These are phyloP conservation scores for Candida chilensis DNA, from an alignment of 805 yeast genomes.

Conservation along the genomic window DNA sequence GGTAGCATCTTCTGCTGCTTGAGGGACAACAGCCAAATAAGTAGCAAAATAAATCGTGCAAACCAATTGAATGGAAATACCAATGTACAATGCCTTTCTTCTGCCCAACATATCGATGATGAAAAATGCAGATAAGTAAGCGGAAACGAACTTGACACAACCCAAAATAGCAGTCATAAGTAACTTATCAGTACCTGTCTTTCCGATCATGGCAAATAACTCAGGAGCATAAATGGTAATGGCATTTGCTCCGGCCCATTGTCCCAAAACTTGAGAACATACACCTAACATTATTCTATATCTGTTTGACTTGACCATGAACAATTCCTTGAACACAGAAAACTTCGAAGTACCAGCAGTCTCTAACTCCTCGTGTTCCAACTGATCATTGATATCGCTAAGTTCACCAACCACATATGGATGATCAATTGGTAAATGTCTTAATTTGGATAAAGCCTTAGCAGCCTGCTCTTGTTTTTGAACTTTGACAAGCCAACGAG, in stretches of 20 bases:
- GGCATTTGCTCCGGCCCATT: slow-evolving; percentile 54
- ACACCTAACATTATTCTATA: slow-evolving; percentile 35
- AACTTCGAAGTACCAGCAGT: slow-evolving; percentile 11
- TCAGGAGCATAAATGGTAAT: slow-evolving; percentile 50
- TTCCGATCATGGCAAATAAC: slow-evolving; percentile 37
- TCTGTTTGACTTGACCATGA: slow-evolving; percentile 26
- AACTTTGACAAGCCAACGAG: slow-evolving; percentile 42
- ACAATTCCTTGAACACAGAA: slow-evolving; percentile 19
- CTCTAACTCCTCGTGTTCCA: slow-evolving; percentile 23
- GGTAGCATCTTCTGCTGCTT: slow-evolving; percentile 21
- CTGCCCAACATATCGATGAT: slow-evolving; percentile 46
- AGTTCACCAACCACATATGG: slow-evolving; percentile 42
- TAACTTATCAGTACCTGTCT: slow-evolving; percentile 25
- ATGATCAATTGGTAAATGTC: slow-evolving; percentile 35
- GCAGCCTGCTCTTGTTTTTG: slow-evolving; percentile 30
- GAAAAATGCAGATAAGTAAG: slow-evolving; percentile 42
- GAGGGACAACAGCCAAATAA: slow-evolving; percentile 34
- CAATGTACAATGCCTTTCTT: slow-evolving; percentile 36
- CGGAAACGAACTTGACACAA: slow-evolving; percentile 39
- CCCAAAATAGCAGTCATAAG: slow-evolving; percentile 46
- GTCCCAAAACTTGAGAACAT: slow-evolving; percentile 37
- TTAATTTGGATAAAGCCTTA: slow-evolving; percentile 25
- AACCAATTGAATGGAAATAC: slow-evolving; percentile 32
- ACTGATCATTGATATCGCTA: slow-evolving; percentile 39
- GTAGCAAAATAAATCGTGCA: slow-evolving; percentile 36